Conservation (phyloP, 352 stramenopile genomes). For the Pythium aquatile region DNA sequence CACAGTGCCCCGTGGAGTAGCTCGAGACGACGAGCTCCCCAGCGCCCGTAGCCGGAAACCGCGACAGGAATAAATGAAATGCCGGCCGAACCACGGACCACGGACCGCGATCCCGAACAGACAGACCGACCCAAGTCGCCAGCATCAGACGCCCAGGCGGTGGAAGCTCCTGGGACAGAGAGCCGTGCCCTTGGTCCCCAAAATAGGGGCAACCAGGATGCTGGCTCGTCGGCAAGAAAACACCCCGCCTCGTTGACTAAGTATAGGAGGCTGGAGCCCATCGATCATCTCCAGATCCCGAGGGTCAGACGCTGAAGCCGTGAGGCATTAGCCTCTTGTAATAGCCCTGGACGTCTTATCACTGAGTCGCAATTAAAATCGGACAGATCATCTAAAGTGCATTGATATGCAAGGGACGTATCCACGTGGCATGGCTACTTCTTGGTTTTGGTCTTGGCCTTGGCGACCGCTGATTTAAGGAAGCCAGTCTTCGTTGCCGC, state of each 20-base stretch:
- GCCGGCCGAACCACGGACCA: background rate
- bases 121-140: background rate
- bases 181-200: background rate
- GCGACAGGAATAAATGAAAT: constrained; percentile 28
- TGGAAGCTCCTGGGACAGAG: background rate
- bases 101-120: background rate
- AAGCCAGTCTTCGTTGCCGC: background rate
- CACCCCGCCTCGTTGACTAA: background rate
- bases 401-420: background rate
- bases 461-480: background rate
- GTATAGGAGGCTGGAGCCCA: background rate
- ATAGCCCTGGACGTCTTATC: background rate
- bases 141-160: background rate
- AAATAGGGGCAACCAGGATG: background rate
- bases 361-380: background rate
- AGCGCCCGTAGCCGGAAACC: constrained; percentile 10
- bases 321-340: background rate
- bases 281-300: background rate
- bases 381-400: background rate
- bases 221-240: background rate
- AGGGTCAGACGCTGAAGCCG: background rate
- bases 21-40: background rate
- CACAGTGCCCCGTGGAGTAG: background rate
- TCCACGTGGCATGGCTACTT: background rate
- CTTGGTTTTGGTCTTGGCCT: constrained; percentile 8